Conservation (phyloP, 306 rosid species). For the Casuarina equisetifolia region DNA sequence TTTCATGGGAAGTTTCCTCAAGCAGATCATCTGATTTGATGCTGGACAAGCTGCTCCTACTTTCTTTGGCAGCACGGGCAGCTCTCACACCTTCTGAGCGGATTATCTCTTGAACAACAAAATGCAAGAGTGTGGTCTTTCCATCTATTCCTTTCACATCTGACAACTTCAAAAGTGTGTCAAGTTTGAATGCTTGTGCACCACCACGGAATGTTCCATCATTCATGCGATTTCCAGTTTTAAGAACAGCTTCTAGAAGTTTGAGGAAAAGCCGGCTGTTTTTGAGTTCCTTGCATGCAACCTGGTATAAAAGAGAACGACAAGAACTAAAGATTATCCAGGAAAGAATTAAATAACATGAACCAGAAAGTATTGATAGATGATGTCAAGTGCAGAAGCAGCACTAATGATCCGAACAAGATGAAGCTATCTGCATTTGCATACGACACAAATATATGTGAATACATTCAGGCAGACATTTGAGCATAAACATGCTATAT, state of each 20-base stretch:
- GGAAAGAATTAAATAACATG: conserved; percentile 5
- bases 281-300: conserved; percentile 80
- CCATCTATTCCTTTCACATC: conserved; percentile 97
- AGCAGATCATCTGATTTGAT: conserved; percentile 59
- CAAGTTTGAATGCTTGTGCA: conserved; percentile 94
- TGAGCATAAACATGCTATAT: not conserved
- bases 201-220: conserved; percentile 94
- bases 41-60: conserved; percentile 64
- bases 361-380: conserved; percentile 3
- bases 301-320: conserved; percentile 43
- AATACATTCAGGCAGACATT: not conserved
- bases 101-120: conserved; percentile 90
- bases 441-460: not conserved
- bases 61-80: conserved; percentile 50
- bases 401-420: not conserved
- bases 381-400: not conserved
- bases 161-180: conserved; percentile 79
- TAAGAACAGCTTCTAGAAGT: conserved; percentile 98
- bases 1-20: conserved; percentile 41
- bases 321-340: conserved; percentile 21
- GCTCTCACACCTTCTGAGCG: conserved; percentile 89
- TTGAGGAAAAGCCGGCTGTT: conserved; percentile 88
- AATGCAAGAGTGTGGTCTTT: conserved; percentile 84
- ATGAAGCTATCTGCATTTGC: not conserved
- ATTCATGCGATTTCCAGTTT: conserved; percentile 98